Evolutionary conservation across 2,329 filamentous ascomycete genomes (phyloP), one percentile per base, ranked within the genome.

Genomic region (Aureobasidium zeae): DNA sequence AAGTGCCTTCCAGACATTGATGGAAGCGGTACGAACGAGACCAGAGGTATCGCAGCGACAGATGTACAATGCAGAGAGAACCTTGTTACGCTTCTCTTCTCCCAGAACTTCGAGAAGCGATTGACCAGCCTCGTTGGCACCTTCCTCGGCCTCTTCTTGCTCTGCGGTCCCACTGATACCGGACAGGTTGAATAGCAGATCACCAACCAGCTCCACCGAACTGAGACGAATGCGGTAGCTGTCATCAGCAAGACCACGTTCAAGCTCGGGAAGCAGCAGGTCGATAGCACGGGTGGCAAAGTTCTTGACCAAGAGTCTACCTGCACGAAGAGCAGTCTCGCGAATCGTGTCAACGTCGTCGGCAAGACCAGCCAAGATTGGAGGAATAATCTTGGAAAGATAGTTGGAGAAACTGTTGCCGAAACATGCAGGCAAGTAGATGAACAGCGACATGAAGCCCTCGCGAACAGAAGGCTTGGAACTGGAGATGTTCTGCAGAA

Each of bases 381-480:
- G 84, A 13, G 91, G 93, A 55, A 98, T 94, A 56, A 98, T 94
- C 60, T 81, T 87, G 65, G 81, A 86, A 49, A 98, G 81, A 59
- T 98, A 98, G 59, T 86, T 87, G 54, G 91, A 83, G 58, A 98
- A 98, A 63, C 88, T 94, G 73, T 98, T 98, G 57, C 91, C 91
- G 57, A 98, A 98, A 67, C 91, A 98, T 42, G 94, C 91, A 10
- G 91, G 91, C 68, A 98, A 78, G 75, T 95, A 98, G 53, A 98
- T 96, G 67, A 98, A 98, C 29, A 98, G 75, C 6, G 91, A 95
- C 91, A 98, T 98, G 70, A 98, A 98, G 33, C 91, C 91, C 71
- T 98, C 91, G 55, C 91, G 81, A 51, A 98, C 86, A 44, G 87
- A 79, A 13, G 91, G 63, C 65, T 94, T 95, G 53, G 82, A 78